Base-by-base conservation (phyloP, 2,329 filamentous ascomycete genomes). In the Orbilia brochopaga region DNA sequence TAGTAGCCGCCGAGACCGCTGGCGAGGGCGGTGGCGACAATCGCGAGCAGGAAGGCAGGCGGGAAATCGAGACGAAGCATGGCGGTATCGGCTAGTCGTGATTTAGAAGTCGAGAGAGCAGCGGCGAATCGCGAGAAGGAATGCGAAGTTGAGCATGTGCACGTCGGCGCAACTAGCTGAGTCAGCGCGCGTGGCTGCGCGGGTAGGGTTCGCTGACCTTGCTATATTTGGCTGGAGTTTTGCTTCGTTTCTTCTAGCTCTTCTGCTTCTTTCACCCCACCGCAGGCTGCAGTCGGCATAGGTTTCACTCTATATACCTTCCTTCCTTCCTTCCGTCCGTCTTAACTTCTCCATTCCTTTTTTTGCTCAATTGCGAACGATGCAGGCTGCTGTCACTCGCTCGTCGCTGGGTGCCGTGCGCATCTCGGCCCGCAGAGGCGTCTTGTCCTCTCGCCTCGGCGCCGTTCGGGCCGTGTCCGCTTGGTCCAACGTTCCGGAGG, bases 401-500 rank as follows among this genome's bases (percentile, higher is more conserved):
- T 65, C 67, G 51, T 32, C 57, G 53, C 32, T 65, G 13, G 51
- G 52, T 57, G 61, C 52, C 52, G 60, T 65, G 53, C 60, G 67
- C 50, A 60, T 56, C 40, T 72, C 67, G 67, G 67, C 67, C 60
- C 67, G 60, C 24, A 60, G 53, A 44, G 60, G 48, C 17, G 48
- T 61, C 54, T 15, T 65, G 35, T 50, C 69, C 27, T 62, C 61
- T 57, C 69, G 62, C 61, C 52, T 57, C 55, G 69, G 77, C 79
- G 69, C 82, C 76, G 80, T 83, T 75, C 83, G 86, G 79, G 85
- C 88, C 77, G 88, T 86, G 76, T 96, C 92, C 73, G 90, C 90
- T 76, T 97, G 93, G 92, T 87, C 90, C 79, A 89, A 90, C 78
- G 91, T 97, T 63, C 89, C 91, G 76, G 91, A 97, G 83, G 93